A percentile compares a stretch with the other conserved stretches of the same genome.
Conservation (phyloP, 441 rosid genomes). For the Erysimum cheiri region DNA sequence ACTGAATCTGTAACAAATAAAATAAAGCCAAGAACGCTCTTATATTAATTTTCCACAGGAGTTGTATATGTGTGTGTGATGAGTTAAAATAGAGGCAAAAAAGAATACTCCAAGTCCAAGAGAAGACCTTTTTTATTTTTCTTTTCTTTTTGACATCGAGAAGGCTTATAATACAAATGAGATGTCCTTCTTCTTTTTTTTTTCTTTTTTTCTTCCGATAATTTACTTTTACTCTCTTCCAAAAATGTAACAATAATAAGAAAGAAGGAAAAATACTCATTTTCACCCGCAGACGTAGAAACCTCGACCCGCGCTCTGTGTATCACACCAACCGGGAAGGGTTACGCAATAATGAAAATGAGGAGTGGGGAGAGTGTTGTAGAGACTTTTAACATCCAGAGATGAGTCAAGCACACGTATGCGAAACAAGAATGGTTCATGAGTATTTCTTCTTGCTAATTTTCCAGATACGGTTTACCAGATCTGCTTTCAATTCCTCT, state of each 20-base stretch:
- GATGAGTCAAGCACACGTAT: background rate
- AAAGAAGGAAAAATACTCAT: slow-evolving; percentile 14
- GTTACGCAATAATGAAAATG: slow-evolving; percentile 6
- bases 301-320: slow-evolving; percentile 19
- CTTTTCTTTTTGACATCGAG: background rate
- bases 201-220: slow-evolving; percentile 18
- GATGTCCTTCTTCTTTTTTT: slow-evolving; percentile 2
- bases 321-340: slow-evolving; percentile 10
- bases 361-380: slow-evolving; percentile 2
- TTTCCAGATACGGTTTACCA: slow-evolving; percentile 53
- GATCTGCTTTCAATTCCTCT: slow-evolving; percentile 67
- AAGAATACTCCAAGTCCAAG: too few relatives aligned
- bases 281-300: slow-evolving; percentile 27
- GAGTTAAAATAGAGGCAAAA: background rate
- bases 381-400: background rate
- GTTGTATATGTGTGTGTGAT: background rate
- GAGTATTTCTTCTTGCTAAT: slow-evolving; percentile 49
- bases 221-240: slow-evolving; percentile 43
- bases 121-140: too few relatives aligned
- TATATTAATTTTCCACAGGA: slow-evolving; percentile 11
- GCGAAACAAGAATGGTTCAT: slow-evolving; percentile 1
- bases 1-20: background rate
- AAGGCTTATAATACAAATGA: slow-evolving; percentile 38
- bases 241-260: slow-evolving; percentile 39
- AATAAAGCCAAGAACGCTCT: slow-evolving; percentile 3